Evolutionary conservation across 441 rosid genomes (phyloP).

Genomic region (Eutrema salsugineum): DNA sequence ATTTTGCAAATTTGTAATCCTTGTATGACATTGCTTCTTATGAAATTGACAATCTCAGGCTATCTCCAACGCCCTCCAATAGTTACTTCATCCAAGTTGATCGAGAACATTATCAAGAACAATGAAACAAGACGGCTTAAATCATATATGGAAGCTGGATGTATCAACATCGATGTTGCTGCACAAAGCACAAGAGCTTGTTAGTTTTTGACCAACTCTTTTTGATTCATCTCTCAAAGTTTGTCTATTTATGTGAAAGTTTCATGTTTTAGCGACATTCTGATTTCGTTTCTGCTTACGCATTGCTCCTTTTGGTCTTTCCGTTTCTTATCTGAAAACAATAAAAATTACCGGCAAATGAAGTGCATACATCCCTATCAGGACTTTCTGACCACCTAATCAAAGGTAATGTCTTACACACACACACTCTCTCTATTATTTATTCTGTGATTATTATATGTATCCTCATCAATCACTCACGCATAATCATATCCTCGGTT

Average conservation of each 20-base stretch:
- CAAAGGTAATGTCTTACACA: slow-evolving; percentile 44
- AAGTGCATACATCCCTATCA: slow-evolving; percentile 51
- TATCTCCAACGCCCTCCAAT: slow-evolving; percentile 66
- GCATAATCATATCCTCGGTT: not conserved
- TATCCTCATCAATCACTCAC: not conserved
- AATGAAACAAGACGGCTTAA: slow-evolving; percentile 63
- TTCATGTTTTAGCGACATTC: not conserved
- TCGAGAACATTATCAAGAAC: slow-evolving; percentile 46
- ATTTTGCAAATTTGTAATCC: not conserved
- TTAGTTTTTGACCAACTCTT: slow-evolving; percentile 33
- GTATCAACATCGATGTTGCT: slow-evolving; percentile 43
- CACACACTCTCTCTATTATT: not conserved
- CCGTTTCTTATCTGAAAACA: not conserved
- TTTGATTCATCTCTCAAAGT: not conserved
- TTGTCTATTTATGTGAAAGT: not conserved
- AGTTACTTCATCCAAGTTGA: slow-evolving; percentile 43
- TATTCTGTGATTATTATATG: not conserved
- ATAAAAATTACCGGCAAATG: slow-evolving; percentile 27
- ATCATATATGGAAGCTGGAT: slow-evolving; percentile 62
- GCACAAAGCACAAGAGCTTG: slow-evolving; percentile 61
- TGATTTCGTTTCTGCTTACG: not conserved
- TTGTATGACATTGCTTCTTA: not conserved
- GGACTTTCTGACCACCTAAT: slow-evolving; percentile 57
- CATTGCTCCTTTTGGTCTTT: not conserved
- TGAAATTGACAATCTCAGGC: slow-evolving; percentile 33